Evolutionary conservation across 1,139 yeast species (phyloP), one percentile per base, ranked within the genome.

Genomic region (Hyphopichia pseudoburtonii): DNA sequence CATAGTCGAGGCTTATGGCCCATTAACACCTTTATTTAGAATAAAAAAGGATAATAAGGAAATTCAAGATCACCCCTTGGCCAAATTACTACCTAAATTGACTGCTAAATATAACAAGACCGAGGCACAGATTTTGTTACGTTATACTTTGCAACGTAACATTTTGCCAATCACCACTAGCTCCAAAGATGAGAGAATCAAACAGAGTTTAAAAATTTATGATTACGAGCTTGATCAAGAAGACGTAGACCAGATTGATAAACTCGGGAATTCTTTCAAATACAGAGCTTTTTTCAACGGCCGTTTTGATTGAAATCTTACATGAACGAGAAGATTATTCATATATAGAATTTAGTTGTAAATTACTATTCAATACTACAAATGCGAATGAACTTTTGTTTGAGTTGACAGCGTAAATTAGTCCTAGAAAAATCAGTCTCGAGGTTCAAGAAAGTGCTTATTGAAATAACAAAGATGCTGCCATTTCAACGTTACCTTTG

Each of bases 401-500:
- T n/a, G n/a, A n/a, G n/a, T n/a, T n/a, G n/a, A n/a, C n/a, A n/a
- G n/a, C n/a, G n/a, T n/a, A n/a, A n/a, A n/a, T n/a, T n/a, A n/a
- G n/a, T n/a, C n/a, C n/a, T n/a, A n/a, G n/a, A n/a, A n/a, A n/a
- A n/a, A n/a, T n/a, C n/a, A n/a, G n/a, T n/a, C n/a, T n/a, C n/a
- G n/a, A n/a, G n/a, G n/a, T n/a, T n/a, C n/a, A n/a, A n/a, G n/a
- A n/a, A n/a, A n/a, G n/a, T n/a, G 18, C 21, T 38, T 50, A 66
- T 43, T 57, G 67, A 41, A 87, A 86, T 37, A 88, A 64, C 31
- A 84, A 52, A 0, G 95, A 80, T 0, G 96, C 97, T 0, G 97
- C 97, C 47, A 82, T 51, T 36, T 90, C 97, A 0, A 85, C 78
- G 52, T 89, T 85, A 2, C 96, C 96, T 22, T 73, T 69, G 1